Evolutionary conservation across 768 basidiomycete species (phyloP).

Genomic region (Trametes sanguinea): DNA sequence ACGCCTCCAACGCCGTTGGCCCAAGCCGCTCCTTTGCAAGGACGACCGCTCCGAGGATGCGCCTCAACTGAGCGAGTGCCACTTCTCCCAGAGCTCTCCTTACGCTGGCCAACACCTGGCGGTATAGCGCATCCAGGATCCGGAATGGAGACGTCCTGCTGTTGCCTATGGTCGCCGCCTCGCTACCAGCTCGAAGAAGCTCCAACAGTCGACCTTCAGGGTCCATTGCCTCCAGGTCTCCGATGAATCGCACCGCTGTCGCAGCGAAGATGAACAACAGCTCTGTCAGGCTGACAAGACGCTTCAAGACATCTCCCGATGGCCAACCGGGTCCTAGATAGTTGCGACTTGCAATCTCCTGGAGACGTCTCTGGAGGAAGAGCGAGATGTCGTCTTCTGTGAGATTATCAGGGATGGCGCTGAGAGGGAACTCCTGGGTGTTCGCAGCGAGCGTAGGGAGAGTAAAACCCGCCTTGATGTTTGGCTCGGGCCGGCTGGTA

Average conservation of each 20-base stretch:
- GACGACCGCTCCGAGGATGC: not conserved
- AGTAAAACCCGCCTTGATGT: not conserved
- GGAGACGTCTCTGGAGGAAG: not conserved
- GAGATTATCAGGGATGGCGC: not conserved
- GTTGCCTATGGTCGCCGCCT: not conserved
- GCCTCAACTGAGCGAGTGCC: not conserved
- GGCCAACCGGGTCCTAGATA: constrained; percentile 1
- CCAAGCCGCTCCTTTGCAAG: not conserved
- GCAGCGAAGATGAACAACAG: constrained; percentile 29
- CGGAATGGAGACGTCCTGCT: not conserved
- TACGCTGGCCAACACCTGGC: not conserved
- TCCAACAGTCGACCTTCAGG: not conserved
- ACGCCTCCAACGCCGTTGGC: not conserved
- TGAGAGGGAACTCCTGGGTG: not conserved
- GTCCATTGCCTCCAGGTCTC: not conserved
- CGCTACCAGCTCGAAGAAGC: not conserved
- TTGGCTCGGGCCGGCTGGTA: constrained; percentile 18
- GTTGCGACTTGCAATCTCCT: no score
- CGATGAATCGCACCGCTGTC: constrained; percentile 24
- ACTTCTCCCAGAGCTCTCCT: not conserved
- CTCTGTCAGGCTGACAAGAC: not conserved
- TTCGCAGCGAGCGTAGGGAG: not conserved
- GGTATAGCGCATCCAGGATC: constrained; percentile 22
- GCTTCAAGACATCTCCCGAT: not conserved
- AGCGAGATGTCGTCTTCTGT: not conserved